phyloP scores from a whole-genome alignment of 1,284 basidiomycete species.

The Thecaphora frezii region DNA sequence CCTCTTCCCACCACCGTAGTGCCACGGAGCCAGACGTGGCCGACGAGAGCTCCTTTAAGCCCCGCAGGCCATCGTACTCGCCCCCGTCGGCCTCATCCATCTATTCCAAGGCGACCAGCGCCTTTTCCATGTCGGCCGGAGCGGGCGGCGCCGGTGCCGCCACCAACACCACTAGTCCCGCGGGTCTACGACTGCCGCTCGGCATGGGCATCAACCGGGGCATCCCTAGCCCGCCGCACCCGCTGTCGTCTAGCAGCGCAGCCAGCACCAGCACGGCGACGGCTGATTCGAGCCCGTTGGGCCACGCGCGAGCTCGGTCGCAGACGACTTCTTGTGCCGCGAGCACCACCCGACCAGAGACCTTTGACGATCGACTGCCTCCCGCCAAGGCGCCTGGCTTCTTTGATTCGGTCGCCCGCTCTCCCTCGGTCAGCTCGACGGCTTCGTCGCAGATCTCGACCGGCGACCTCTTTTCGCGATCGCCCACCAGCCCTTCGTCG shows the following conservation, averaged over 20 bases:
- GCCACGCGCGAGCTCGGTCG: constrained; percentile 27
- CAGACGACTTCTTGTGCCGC: constrained; percentile 27
- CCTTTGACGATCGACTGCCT: neutral
- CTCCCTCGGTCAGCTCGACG: constrained; percentile 9
- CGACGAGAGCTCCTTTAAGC: constrained; percentile 34
- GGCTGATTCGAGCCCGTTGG: constrained; percentile 16
- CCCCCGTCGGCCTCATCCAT: constrained; percentile 17
- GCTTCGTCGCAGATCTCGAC: constrained; percentile 28
- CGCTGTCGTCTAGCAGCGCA: constrained; percentile 21
- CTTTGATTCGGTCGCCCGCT: neutral
- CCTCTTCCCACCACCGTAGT: constrained; percentile 38
- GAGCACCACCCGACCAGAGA: constrained; percentile 7
- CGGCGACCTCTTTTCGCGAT: constrained; percentile 25
- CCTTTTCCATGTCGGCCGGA: constrained; percentile 1
- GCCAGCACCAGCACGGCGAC: constrained; percentile 8
- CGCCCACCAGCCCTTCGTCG: constrained; percentile 19
- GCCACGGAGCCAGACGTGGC: constrained; percentile 15
- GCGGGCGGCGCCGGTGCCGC: neutral
- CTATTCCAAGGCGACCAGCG: constrained; percentile 3
- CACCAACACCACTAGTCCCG: neutral
- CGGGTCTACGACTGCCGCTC: constrained; percentile 15
- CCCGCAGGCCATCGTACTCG: constrained; percentile 26
- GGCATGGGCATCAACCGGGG: constrained; percentile 26
- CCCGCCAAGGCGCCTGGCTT: neutral
- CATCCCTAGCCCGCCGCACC: constrained; percentile 19